Conservation (phyloP, 345 rosid genomes). For the Schrenkiella parvula region DNA sequence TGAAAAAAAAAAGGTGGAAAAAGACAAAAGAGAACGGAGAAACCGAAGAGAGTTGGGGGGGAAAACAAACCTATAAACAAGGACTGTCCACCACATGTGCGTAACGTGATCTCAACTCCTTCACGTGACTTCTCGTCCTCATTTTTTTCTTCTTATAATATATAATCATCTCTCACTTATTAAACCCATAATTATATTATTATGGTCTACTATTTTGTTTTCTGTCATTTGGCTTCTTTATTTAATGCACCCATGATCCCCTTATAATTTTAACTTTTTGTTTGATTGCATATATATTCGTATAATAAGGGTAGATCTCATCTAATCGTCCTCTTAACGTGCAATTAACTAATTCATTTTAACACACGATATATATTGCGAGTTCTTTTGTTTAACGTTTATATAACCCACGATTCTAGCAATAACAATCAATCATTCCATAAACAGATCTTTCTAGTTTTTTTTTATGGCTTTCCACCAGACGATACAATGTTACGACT, state of each 20-base stretch:
- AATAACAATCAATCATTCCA: neutral
- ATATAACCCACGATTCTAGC: constrained; percentile 5
- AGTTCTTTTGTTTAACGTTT: neutral
- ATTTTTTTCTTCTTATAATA: neutral
- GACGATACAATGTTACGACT: neutral
- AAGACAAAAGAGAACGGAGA: constrained; percentile 36
- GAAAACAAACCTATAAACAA: constrained; percentile 1
- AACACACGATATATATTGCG: neutral
- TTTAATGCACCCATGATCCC: constrained; percentile 20
- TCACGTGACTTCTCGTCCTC: constrained; percentile 29
- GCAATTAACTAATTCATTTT: constrained; percentile 1
- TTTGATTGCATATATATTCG: neutral
- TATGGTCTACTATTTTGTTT: neutral
- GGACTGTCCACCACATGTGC: constrained; percentile 23
- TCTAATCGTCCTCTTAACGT: constrained; percentile 18
- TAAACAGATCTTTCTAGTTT: neutral
- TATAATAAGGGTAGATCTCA: constrained; percentile 8
- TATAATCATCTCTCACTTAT: neutral
- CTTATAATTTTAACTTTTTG: neutral
- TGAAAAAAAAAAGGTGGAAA: neutral
- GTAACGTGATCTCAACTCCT: constrained; percentile 33
- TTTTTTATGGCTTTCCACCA: neutral
- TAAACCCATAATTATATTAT: neutral
- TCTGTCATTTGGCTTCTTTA: constrained; percentile 3
- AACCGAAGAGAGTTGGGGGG: constrained; percentile 24